Percentiles rank a stretch among this genome's conserved stretches.
Conservation (phyloP, 306 rosid genomes). For the Malus sylvestris region DNA sequence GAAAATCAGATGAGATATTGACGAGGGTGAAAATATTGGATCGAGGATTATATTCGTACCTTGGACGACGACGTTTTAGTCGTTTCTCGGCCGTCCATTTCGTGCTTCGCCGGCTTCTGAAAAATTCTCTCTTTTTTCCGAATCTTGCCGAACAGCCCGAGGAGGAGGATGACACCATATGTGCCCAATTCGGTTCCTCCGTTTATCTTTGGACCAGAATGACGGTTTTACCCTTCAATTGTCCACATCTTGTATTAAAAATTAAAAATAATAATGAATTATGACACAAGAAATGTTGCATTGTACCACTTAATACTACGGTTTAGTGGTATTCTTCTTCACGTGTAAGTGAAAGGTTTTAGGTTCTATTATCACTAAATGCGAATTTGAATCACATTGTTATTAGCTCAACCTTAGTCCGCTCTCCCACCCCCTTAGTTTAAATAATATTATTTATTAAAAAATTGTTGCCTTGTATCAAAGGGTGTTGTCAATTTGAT, state of each 20-base stretch:
- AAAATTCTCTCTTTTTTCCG: background rate
- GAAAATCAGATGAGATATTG: background rate
- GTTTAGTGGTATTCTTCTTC: fast-evolving
- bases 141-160: background rate
- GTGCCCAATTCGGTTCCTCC: background rate
- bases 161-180: background rate
- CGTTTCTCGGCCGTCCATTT: constrained; percentile 8
- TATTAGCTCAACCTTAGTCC: fast-evolving
- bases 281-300: background rate
- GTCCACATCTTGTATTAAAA: background rate
- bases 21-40: background rate
- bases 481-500: no score
- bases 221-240: background rate
- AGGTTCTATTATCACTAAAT: fast-evolving
- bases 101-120: background rate
- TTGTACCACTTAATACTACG: fast-evolving
- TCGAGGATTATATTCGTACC: constrained; percentile 4
- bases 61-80: constrained; percentile 17
- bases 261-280: background rate
- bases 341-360: no score
- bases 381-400: no score
- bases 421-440: fast-evolving
- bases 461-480: no score
- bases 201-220: background rate
- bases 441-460: no score